A percentile compares a stretch with the other conserved stretches of the same genome.
phyloP scores from a whole-genome alignment of 768 basidiomycete species.

The Boletus reticulatus region DNA sequence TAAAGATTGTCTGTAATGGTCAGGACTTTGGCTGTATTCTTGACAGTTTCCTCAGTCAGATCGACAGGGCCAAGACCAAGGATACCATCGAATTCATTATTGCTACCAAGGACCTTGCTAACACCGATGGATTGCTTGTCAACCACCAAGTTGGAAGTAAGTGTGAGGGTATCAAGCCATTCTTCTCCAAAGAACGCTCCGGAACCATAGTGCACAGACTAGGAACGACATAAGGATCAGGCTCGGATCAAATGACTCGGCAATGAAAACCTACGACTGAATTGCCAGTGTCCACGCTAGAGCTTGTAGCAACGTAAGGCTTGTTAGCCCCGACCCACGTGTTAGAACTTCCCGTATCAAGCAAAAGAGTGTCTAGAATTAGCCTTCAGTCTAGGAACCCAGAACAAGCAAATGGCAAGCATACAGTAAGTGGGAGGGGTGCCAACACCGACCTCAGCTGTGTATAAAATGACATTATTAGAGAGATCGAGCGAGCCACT shows the following conservation, averaged over 20 bases:
- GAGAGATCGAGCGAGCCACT: conserved; percentile 6
- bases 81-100: no score
- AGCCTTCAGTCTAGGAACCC: not conserved
- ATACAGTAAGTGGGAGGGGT: conserved; percentile 28
- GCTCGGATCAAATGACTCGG: not conserved
- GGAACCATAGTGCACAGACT: conserved; percentile 2
- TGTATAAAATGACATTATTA: conserved; percentile 29
- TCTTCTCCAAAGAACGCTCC: conserved; percentile 7
- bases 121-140: no score
- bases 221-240: not conserved
- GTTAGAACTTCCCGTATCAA: conserved; percentile 29
- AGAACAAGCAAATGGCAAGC: not conserved
- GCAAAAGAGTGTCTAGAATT: conserved; percentile 24
- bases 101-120: no score
- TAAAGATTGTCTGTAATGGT: no score
- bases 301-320: no score
- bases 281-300: no score
- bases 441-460: conserved; percentile 28
- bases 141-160: no score
- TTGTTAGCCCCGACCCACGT: no score
- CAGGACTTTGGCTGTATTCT: no score
- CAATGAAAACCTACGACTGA: not conserved
- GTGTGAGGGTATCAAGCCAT: no score
- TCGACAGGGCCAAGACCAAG: no score
- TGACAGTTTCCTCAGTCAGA: no score